Base-by-base conservation (phyloP, 1,139 yeast genomes). In the Debaryomyces coudertii region DNA sequence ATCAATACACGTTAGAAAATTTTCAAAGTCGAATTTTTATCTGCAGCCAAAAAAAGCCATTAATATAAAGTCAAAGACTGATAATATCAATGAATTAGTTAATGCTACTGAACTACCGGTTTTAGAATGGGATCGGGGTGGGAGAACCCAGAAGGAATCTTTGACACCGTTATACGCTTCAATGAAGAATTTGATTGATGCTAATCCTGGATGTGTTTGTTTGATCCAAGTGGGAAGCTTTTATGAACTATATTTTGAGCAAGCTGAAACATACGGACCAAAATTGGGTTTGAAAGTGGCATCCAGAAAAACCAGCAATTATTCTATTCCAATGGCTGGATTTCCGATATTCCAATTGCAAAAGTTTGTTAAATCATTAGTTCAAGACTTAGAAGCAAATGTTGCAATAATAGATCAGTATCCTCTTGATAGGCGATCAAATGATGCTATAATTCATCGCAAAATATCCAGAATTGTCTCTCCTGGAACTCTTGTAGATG, bases 401-500 rank as follows among this genome's bases (percentile, higher is more conserved):
- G 97, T 90, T 0, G 96, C 93, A 0, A 76, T 92, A 15, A 80
- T 90, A 15, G 95, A 90, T 48, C 97, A 90, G 60, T 77, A 70
- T 47, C 66, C 72, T 1, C 55, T 65, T 6, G 52, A 54, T 14
- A 53, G 53, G 14, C 53, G 55, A 5, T 49, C 56, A 7, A 54
- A 58, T 8, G 64, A 62, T 27, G 63, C 59, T 30, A 74, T 75
- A 25, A 78, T 84, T 34, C 82, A 79, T 45, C 71, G 99, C 36
- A 83, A 87, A 33, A 81, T 95, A 0, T 79, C 90, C 4, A 73
- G 98, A 39, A 82, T 92, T 6, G 81, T 93, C 1, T 86, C 97
- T 0, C 97, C 98, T 0, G 99, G 99, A 1, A 93, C 98, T 0
- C 77, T 93, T 43, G 79, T 92, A 9, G 97, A 90, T 56, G 98